Conservation (phyloP, 257 asterid genomes). For the Solanum gracilifrons region DNA sequence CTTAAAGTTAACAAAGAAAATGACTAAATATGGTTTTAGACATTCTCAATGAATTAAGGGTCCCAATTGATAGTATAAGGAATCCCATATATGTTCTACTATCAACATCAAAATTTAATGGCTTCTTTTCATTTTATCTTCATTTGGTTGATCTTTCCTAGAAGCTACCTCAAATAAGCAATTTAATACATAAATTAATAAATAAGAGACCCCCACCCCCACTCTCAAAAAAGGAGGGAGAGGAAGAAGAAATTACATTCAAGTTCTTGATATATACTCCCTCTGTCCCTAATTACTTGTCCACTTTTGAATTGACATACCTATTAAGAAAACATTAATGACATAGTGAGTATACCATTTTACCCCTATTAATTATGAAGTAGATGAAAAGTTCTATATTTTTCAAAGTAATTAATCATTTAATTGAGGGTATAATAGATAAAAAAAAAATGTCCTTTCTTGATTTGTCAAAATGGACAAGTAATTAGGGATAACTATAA, state of each 20-base stretch:
- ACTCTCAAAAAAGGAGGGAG: background rate
- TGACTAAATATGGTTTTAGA: background rate
- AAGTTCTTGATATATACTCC: background rate
- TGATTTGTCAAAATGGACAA: too few relatives aligned
- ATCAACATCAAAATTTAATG: constrained; percentile 9
- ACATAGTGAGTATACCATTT: too few relatives aligned
- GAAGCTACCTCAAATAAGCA: background rate
- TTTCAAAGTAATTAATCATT: too few relatives aligned
- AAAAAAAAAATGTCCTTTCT: too few relatives aligned
- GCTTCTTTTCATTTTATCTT: background rate
- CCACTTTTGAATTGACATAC: too few relatives aligned
- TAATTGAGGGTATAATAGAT: too few relatives aligned
- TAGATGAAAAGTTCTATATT: too few relatives aligned
- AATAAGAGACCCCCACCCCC: background rate
- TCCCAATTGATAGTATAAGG: background rate
- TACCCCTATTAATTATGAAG: too few relatives aligned
- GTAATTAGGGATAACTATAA: too few relatives aligned
- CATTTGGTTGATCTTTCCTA: background rate
- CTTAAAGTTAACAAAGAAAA: background rate
- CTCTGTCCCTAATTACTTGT: too few relatives aligned
- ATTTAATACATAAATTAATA: background rate
- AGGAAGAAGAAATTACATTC: background rate
- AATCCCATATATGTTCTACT: background rate
- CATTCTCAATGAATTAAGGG: constrained; percentile 5
- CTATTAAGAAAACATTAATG: too few relatives aligned